Conservation (phyloP, 2,329 filamentous ascomycete species). For the Penicillium crustosum region DNA sequence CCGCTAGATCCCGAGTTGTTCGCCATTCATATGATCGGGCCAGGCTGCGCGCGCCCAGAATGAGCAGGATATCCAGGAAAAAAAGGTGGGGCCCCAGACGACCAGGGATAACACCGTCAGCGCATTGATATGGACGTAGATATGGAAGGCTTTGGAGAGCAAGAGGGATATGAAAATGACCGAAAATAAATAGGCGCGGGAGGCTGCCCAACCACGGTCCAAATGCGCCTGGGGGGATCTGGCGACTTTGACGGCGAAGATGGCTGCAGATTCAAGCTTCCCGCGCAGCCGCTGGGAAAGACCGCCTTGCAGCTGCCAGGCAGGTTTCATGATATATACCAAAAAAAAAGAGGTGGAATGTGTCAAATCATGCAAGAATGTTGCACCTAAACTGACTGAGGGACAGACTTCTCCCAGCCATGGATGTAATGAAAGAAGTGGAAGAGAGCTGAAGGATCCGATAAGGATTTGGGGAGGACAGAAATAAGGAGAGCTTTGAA, state of each 20-base stretch:
- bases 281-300: neutral
- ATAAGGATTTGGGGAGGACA: neutral
- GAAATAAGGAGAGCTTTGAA: neutral
- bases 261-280: neutral
- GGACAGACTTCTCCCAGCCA: neutral
- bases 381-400: neutral
- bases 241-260: conserved; percentile 5
- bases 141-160: conserved; percentile 15
- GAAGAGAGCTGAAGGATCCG: neutral
- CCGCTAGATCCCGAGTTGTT: conserved; percentile 6
- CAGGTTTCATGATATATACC: conserved; percentile 9
- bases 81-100: conserved; percentile 18
- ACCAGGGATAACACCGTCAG: conserved; percentile 4
- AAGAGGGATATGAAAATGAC: conserved; percentile 16
- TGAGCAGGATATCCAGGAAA: conserved; percentile 12
- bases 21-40: conserved; percentile 13
- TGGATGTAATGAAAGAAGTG: neutral
- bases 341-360: neutral
- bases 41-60: conserved; percentile 13
- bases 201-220: conserved; percentile 9
- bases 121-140: conserved; percentile 8
- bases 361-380: neutral
- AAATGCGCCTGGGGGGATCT: conserved; percentile 14
- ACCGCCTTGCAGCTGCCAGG: neutral
- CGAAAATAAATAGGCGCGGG: conserved; percentile 14